phyloP scores from a whole-genome alignment of 164 flowering plant genomes.

The Vitis labrusca region DNA sequence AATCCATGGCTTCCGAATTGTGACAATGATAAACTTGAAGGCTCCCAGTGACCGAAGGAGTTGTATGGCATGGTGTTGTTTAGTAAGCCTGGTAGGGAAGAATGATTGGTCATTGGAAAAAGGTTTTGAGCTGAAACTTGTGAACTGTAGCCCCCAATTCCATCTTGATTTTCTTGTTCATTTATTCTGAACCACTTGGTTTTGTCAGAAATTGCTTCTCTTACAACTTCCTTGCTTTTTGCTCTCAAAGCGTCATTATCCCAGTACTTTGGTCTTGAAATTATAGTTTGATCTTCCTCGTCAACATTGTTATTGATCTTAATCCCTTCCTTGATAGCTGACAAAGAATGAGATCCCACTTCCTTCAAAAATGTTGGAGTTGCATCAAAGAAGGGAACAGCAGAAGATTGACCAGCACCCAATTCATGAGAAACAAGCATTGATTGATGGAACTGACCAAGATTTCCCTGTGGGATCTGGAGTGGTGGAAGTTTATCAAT shows the following conservation, averaged over 20 bases:
- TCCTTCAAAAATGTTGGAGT: conserved; percentile 11
- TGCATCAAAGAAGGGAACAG: conserved; percentile 17
- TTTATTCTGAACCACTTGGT: conserved; percentile 18
- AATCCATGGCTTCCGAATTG: conserved; percentile 29
- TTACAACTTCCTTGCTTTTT: conserved; percentile 20
- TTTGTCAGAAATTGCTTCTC: conserved; percentile 13
- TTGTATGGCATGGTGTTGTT: conserved; percentile 21
- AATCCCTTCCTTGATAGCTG: not conserved
- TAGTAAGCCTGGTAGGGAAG: conserved; percentile 5
- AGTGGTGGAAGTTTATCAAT: conserved; percentile 52
- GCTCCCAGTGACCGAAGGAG: conserved; percentile 23
- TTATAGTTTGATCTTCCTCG: not conserved
- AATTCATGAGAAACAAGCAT: conserved; percentile 12
- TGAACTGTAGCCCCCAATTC: conserved; percentile 7
- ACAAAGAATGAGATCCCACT: conserved; percentile 1
- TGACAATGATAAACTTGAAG: conserved; percentile 32
- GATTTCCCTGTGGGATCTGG: conserved; percentile 31
- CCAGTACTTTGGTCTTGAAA: conserved; percentile 9
- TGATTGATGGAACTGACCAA: conserved; percentile 36
- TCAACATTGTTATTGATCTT: conserved; percentile 9
- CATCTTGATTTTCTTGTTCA: conserved; percentile 13
- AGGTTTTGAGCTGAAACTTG: conserved; percentile 30
- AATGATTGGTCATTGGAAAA: conserved; percentile 18
- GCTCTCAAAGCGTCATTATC: not conserved
- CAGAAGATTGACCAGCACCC: conserved; percentile 3